A percentile compares a stretch with the other conserved stretches of the same genome.
Conservation (phyloP, 805 yeast species). For the Blastobotrys robertii region DNA sequence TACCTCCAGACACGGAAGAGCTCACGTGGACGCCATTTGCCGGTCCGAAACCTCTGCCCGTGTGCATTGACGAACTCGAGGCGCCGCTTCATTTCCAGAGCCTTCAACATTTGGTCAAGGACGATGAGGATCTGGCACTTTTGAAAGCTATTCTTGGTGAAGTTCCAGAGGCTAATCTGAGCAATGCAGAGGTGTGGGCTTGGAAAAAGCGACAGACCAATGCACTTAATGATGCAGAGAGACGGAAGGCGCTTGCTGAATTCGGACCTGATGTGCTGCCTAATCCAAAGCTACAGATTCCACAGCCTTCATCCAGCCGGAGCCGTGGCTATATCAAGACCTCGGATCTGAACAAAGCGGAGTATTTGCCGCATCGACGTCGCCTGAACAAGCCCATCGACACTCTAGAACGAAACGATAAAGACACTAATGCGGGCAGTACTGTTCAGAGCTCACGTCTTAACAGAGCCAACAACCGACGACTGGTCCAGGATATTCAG, state of each 20-base stretch:
- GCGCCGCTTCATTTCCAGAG: too few species aligned
- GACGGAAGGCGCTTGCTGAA: slow-evolving; percentile 1
- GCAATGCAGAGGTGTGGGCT: slow-evolving; percentile 48
- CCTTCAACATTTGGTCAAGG: slow-evolving; percentile 41
- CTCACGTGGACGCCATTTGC: not conserved
- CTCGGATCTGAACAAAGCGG: slow-evolving; percentile 60
- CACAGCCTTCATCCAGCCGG: slow-evolving; percentile 21
- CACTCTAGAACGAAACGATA: slow-evolving; percentile 15
- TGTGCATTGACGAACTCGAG: too few species aligned
- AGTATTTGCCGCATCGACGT: slow-evolving; percentile 75
- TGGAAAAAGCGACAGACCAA: slow-evolving; percentile 43
- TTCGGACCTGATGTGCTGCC: not conserved
- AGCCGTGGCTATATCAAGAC: slow-evolving; percentile 68
- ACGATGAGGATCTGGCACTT: slow-evolving; percentile 60
- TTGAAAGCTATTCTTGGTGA: slow-evolving; percentile 37
- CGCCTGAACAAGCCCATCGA: slow-evolving; percentile 28
- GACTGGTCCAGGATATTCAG: slow-evolving; percentile 56
- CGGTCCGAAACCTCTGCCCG: too few species aligned
- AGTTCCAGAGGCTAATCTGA: slow-evolving; percentile 22
- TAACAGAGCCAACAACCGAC: slow-evolving; percentile 76
- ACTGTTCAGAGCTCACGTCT: slow-evolving; percentile 56
- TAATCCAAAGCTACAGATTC: not conserved
- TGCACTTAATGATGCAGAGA: too few species aligned
- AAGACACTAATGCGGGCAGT: slow-evolving; percentile 8
- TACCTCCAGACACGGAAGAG: not conserved